Evolutionary conservation across 768 basidiomycete species (phyloP).

Genomic region (Aureoboletus auriporus): DNA sequence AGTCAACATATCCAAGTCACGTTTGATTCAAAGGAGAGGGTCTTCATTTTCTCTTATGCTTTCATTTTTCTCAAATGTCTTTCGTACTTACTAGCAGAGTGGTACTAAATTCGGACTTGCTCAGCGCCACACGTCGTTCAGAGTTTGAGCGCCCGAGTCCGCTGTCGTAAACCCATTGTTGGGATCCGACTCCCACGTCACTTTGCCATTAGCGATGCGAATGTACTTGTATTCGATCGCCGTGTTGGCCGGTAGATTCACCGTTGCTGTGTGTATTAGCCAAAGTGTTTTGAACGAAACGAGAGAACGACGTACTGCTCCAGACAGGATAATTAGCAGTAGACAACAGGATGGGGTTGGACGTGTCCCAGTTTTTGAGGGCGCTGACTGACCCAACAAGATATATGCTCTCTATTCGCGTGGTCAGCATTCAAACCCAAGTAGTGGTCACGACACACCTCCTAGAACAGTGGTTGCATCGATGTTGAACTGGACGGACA

Average conservation of each 20-base stretch:
- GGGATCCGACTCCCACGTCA: constrained; percentile 71
- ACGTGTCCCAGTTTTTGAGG: constrained; percentile 59
- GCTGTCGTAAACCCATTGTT: constrained; percentile 53
- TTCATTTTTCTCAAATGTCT: not conserved
- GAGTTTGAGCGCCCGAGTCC: constrained; percentile 33
- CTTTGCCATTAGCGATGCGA: constrained; percentile 46
- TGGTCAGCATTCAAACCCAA: not conserved
- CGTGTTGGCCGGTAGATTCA: constrained; percentile 54
- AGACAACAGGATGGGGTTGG: constrained; percentile 52
- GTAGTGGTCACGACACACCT: constrained; percentile 28
- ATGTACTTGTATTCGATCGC: constrained; percentile 71
- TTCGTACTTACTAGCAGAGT: not conserved
- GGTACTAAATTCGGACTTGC: not conserved
- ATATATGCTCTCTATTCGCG: constrained; percentile 58
- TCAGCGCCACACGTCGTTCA: constrained; percentile 44
- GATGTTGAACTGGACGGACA: constrained; percentile 62
- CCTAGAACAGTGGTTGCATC: constrained; percentile 57
- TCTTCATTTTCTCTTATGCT: not conserved
- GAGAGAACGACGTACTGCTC: constrained; percentile 48
- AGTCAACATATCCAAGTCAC: constrained; percentile 65
- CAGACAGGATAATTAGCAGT: constrained; percentile 60
- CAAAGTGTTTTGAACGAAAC: constrained; percentile 1
- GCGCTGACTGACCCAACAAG: constrained; percentile 56
- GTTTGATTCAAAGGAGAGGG: constrained; percentile 68
- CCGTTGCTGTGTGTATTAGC: constrained; percentile 41